Evolutionary conservation across 179 eudicot species (phyloP), one percentile per base, ranked within the genome.

Genomic region (Beta lomatogona): DNA sequence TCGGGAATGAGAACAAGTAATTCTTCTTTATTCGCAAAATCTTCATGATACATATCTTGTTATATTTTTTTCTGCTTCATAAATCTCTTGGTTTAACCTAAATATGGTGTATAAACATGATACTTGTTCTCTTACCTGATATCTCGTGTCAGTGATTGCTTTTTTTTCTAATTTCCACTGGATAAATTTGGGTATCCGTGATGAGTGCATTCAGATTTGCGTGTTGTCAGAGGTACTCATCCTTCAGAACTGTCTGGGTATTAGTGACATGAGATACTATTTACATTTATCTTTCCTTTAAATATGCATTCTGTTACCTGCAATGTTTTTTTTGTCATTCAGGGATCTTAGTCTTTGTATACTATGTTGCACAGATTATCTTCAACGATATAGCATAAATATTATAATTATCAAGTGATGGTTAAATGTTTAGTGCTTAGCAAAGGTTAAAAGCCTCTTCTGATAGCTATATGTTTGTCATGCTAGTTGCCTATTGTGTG

Each of bases 1-100:
- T 96, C 84, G 99, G 99, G 83, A 96, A 96, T 55, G 99, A 96
- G 85, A 86, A 77, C 69, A 91, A 90, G 99, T 95, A 81, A 58
- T 81, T 54, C 5, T 57, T 54, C 60, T 25, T 25, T n/a, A 5
- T 60, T 28, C 45, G 60, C 19, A 21, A 44, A 22, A 77, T 22
- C 45, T 63, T 81, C 58, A 31, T n/a, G 36, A 45, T 63, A 41
- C 9, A 45, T 52, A 5, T 75, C 15, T 5, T n/a, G 5, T 72
- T 54, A n/a, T 53, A 46, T 61, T 75, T 75, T 25, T 28, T 41
- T 68, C 15, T 64, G 76, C 25, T 41, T 22, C 63, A 28, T 19
- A 28, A 9, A 25, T 31, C 8, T 64, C n/a, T 4, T 25, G 13
- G 3, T 25, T 64, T 3, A 9, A 5, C 7, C 6, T 64, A 25